Evolutionary conservation across 208 protist genomes (phyloP).

Genomic region (Spongospora subterranea): DNA sequence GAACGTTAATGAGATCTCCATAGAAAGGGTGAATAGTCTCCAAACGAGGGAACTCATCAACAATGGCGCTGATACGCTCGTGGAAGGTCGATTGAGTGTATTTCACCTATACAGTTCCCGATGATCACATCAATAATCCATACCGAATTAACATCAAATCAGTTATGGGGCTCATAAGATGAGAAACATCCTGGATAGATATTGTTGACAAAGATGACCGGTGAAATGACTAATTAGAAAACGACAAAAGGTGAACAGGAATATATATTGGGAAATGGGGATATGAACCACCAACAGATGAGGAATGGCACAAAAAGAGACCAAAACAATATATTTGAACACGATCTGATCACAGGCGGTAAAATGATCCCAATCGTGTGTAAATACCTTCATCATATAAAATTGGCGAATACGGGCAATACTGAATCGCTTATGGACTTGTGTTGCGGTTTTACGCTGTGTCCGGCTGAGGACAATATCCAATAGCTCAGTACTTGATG

Average conservation of each 20-base stretch:
- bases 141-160: neutral
- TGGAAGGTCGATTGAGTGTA: conserved; percentile 97
- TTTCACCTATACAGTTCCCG: too few relatives aligned
- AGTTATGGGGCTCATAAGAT: too few relatives aligned
- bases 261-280: neutral
- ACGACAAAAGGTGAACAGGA: conserved; percentile 43
- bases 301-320: neutral
- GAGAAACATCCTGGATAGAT: too few relatives aligned
- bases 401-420: conserved; percentile 98
- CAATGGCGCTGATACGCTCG: conserved; percentile 94
- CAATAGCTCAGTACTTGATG: conserved; percentile 97
- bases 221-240: conserved; percentile 59
- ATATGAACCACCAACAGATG: neutral
- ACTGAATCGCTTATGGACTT: conserved; percentile 97
- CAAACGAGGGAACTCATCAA: conserved; percentile 85
- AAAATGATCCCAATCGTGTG: too few relatives aligned
- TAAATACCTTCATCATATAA: conserved; percentile 93
- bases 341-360: too few relatives aligned
- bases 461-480: conserved; percentile 99
- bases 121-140: too few relatives aligned
- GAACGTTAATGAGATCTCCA: conserved; percentile 99
- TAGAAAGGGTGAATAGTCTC: conserved; percentile 99
- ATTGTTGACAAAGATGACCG: conserved; percentile 59
- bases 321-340: neutral
- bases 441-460: conserved; percentile 99